Evolutionary conservation across 2,329 filamentous ascomycete species (phyloP).

Genomic region (Madurella fahalii): DNA sequence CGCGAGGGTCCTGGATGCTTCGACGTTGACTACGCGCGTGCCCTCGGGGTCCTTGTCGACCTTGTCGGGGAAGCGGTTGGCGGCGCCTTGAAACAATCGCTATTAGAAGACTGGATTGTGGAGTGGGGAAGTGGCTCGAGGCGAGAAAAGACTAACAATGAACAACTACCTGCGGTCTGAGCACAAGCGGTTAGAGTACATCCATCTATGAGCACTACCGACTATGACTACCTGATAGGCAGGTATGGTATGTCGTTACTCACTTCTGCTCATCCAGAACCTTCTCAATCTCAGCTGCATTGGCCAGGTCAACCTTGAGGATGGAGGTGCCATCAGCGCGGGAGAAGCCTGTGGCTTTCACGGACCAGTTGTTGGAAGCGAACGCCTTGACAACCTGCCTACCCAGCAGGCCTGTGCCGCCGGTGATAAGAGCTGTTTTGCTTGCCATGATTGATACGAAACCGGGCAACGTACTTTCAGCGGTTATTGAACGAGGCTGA

Average conservation of each 20-base stretch:
- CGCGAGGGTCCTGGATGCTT: conserved; percentile 64
- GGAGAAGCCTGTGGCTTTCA: conserved; percentile 69
- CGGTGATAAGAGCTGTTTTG: conserved; percentile 69
- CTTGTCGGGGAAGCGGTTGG: conserved; percentile 82
- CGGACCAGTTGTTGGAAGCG: conserved; percentile 58
- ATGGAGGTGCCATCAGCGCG: conserved; percentile 67
- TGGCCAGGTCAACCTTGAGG: conserved; percentile 54
- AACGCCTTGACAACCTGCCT: conserved; percentile 73
- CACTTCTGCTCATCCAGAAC: conserved; percentile 54
- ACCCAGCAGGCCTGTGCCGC: conserved; percentile 79
- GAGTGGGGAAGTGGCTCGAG: neutral
- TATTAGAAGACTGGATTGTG: neutral
- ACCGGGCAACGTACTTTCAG: neutral
- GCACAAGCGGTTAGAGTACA: neutral
- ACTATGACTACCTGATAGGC: neutral
- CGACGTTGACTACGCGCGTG: conserved; percentile 69
- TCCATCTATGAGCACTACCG: neutral
- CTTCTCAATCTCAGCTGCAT: conserved; percentile 44
- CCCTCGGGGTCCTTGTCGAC: conserved; percentile 75
- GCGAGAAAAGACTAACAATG: conserved; percentile 58
- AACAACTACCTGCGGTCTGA: conserved; percentile 59
- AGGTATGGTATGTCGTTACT: conserved; percentile 22
- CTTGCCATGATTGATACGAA: conserved; percentile 8
- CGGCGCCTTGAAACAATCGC: conserved; percentile 57
- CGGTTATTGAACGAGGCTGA: too few relatives aligned